Conservation (phyloP, 352 stramenopile species). For the Globisporangium irregulare region DNA sequence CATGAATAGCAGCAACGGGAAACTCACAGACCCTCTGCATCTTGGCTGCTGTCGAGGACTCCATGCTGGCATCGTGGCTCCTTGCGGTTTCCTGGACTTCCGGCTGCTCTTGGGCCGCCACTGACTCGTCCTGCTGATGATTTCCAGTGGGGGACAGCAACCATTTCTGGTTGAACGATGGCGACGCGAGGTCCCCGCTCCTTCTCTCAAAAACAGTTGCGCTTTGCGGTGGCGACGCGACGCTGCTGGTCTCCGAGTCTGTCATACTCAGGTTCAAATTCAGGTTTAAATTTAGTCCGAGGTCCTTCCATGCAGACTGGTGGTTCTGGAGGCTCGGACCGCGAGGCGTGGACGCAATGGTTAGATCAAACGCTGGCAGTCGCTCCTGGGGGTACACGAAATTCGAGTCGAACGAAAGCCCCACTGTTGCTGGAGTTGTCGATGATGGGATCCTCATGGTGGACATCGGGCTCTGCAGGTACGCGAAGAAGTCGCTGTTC, state of each 20-base stretch:
- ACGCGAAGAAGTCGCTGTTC: conserved; percentile 1
- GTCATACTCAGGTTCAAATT: conserved; percentile 24
- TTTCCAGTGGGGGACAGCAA: neutral
- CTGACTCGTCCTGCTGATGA: neutral
- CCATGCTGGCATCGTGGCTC: neutral
- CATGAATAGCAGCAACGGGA: neutral
- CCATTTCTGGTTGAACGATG: conserved; percentile 5
- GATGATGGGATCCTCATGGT: conserved; percentile 7
- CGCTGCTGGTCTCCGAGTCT: conserved; percentile 22
- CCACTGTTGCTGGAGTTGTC: neutral
- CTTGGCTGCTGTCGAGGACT: neutral
- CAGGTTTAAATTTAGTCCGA: conserved; percentile 27
- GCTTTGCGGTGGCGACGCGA: conserved; percentile 6
- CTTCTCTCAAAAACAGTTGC: neutral
- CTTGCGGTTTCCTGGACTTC: neutral
- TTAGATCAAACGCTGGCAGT: neutral
- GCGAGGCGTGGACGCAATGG: conserved; percentile 1
- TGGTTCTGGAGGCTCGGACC: conserved; percentile 50
- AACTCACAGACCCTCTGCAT: neutral
- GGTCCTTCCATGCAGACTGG: conserved; percentile 49
- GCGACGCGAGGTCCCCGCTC: neutral
- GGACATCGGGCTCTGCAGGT: conserved; percentile 3
- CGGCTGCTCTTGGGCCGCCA: neutral
- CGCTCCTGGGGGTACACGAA: neutral
- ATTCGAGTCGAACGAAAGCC: neutral